Conservation (phyloP, 2,329 filamentous ascomycete genomes). For the Fusarium xylarioides region DNA sequence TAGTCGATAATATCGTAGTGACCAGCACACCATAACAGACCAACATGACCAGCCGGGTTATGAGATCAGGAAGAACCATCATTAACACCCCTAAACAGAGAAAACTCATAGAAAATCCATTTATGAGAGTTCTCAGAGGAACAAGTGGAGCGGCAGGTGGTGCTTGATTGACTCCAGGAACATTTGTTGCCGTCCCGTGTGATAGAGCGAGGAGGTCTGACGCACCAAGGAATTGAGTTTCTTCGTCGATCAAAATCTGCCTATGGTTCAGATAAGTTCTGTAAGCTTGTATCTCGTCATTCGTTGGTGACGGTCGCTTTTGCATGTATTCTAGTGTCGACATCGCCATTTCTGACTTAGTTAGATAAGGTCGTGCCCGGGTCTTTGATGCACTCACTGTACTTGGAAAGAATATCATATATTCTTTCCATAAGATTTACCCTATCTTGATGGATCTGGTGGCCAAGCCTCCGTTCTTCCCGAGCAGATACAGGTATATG, state of each 20-base stretch:
- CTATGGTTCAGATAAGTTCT: constrained; percentile 63
- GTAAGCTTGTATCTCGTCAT: constrained; percentile 58
- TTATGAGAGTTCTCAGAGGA: constrained; percentile 18
- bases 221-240: constrained; percentile 67
- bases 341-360: constrained; percentile 63
- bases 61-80: constrained; percentile 24
- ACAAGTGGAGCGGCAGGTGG: background rate
- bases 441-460: constrained; percentile 3
- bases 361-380: background rate
- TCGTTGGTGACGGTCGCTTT: constrained; percentile 59
- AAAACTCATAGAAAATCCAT: constrained; percentile 26
- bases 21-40: constrained; percentile 22
- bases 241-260: constrained; percentile 63
- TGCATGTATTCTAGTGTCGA: constrained; percentile 64
- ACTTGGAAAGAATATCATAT: background rate
- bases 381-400: constrained; percentile 4
- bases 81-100: constrained; percentile 21
- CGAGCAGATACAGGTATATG: constrained; percentile 18
- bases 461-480: constrained; percentile 7
- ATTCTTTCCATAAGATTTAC: constrained; percentile 5
- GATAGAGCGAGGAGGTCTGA: constrained; percentile 21
- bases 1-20: constrained; percentile 17
- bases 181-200: constrained; percentile 1
- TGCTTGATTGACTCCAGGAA: constrained; percentile 1
- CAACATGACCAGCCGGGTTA: constrained; percentile 25